Evolutionary conservation across 192 early-diverging fungal genomes (phyloP).

Genomic region (Allomyces arbusculus): DNA sequence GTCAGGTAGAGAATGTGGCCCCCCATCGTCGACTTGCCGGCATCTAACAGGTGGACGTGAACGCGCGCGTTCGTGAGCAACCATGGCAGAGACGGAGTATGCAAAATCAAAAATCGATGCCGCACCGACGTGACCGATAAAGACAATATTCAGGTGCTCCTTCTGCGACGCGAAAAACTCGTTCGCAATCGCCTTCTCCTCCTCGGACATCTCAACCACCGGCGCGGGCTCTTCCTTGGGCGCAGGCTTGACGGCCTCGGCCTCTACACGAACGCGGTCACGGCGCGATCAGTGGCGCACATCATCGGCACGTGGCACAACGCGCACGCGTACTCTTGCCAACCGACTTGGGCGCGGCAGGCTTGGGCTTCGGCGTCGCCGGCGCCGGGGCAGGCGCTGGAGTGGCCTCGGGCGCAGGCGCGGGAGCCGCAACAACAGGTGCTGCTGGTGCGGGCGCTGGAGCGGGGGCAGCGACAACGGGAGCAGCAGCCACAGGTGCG

Average conservation of each 20-base stretch:
- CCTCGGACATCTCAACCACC: slow-evolving; percentile 17
- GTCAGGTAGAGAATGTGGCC: slow-evolving; percentile 87
- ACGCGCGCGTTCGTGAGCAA: too few species aligned
- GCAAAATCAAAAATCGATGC: slow-evolving; percentile 5
- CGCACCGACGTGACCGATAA: slow-evolving; percentile 94
- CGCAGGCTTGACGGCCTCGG: slow-evolving; percentile 3
- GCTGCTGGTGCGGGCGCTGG: slow-evolving; percentile 11
- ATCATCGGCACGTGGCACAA: too few species aligned
- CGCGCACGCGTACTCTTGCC: slow-evolving; percentile 9
- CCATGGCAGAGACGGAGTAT: too few species aligned
- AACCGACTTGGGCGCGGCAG: slow-evolving; percentile 10
- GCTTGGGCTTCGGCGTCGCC: slow-evolving; percentile 8
- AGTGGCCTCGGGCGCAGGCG: slow-evolving; percentile 6
- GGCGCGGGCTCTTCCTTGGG: slow-evolving; percentile 1
- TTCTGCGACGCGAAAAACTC: slow-evolving; percentile 56
- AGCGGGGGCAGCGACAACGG: slow-evolving; percentile 4
- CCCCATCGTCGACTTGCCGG: slow-evolving; percentile 96
- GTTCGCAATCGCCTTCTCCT: slow-evolving; percentile 26
- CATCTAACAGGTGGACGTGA: too few species aligned
- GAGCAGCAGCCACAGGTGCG: slow-evolving; percentile 7
- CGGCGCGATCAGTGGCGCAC: too few species aligned
- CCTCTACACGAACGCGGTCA: not conserved
- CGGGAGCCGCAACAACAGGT: slow-evolving; percentile 7
- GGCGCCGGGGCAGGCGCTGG: slow-evolving; percentile 7
- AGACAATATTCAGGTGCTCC: slow-evolving; percentile 92